Base-by-base conservation (phyloP, 2,329 filamentous ascomycete genomes). In the Monosporascus sp. region DNA sequence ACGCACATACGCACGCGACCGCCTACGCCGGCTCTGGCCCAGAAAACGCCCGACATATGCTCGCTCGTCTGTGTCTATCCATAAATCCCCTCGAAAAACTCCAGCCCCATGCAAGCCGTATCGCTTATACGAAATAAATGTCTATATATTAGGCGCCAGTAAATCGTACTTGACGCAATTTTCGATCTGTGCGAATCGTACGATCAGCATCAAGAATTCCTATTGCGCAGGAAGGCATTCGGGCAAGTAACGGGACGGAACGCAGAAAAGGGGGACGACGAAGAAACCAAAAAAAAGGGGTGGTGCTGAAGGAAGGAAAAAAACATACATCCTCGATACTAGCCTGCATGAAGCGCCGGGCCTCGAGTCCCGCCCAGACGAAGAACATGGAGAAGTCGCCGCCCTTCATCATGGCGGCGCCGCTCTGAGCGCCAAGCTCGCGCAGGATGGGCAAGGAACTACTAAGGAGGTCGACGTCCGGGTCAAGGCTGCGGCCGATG, bases 331-430 rank as follows among this genome's bases (percentile, higher is more conserved):
- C 91, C 68, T 96, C 91, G 51, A 95, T 83, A 59, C 90, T 96
- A 45, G 90, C 90, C 72, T 96, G 90, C 73, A 97, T 80, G 72
- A 96, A 94, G 61, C 87, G 87, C 57, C 93, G 82, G 48, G 91
- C 89, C 74, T 97, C 93, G 11, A 97, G 76, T 1, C 93, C 92
- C 55, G 90, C 84, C 93, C 93, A 97, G 5, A 97, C 86, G 64
- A 91, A 85, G 61, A 97, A 75, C 88, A 97, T 94, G 44, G 85
- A 88, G 57, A 88, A 89, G 64, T 92, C 88, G 27, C 88, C 87
- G 36, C 82, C 79, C 66, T 84, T 86, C 52, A 88, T 76, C 75
- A 88, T 87, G 54, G 84, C 75, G 16, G 83, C 83, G 27, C 87
- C 86, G 60, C 86, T 85, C 67, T 92, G 85, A 0, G 91, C 85